Evolutionary conservation across 331 rosid genomes (phyloP), one percentile per base, ranked within the genome.

Genomic region (Phaseolus coccineus): DNA sequence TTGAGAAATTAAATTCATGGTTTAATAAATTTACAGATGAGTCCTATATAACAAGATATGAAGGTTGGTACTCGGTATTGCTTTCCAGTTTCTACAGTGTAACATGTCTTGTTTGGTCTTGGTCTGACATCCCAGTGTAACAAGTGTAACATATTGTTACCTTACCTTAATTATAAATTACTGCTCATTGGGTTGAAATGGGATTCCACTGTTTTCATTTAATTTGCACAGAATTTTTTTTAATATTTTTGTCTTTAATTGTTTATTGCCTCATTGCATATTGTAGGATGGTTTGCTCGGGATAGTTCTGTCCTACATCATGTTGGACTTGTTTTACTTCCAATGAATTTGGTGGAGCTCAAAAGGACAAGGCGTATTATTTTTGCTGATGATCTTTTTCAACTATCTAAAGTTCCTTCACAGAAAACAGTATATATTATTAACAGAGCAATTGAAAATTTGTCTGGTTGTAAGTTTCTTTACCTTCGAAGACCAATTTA

Each of bases 311-410:
- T 87, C 75, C 85, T 93, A 40, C 91, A 80, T 86, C 89, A 74
- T 71, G 98, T 90, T 87, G 98, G 97, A 44, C 91, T 90, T 74
- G 90, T 80, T 84, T 85, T 93, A 80, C 97, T 91, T 77, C 86
- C 83, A 81, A 68, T 77, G 61, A 91, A 81, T 51, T 79, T 79
- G 12, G 82, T 79, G 84, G 93, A 87, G 82, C 82, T 93, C 76
- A 89, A 81, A 84, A 87, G 95, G 84, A 76, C 81, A 69, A 91
- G 88, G 24, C 83, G 88, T 80, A 78, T 93, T 84, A 81, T 90
- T 82, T 83, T 93, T 67, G 97, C 98, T 42, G 97, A 90, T 82
- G 98, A 93, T 79, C 96, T 93, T 62, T 91, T 93, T 86, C 92
- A 88, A 79, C 84, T 90, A 52, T 88, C 91, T 62, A 86, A 86